Evolutionary conservation across 2,329 filamentous ascomycete genomes (phyloP), one percentile per base, ranked within the genome.

Genomic region (Exophiala aquamarina): DNA sequence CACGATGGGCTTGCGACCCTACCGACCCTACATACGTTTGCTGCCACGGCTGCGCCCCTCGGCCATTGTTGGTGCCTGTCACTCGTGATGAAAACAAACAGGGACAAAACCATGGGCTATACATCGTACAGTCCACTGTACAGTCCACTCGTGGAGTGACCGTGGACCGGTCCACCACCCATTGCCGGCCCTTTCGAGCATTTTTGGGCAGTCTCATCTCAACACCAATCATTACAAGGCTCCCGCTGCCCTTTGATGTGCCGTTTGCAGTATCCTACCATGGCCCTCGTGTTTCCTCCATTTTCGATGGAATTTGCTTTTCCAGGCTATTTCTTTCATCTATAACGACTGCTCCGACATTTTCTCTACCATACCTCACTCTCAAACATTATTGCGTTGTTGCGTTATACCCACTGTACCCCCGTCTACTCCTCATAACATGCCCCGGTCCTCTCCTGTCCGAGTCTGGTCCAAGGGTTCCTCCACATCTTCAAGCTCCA

Each of bases 401-500:
- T 26, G 29, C 33, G 17, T 28, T 20, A 29, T 29, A 15, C 14
- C n/a, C n/a, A n/a, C n/a, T n/a, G 17, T 14, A 13, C 13, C 13
- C 9, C 17, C 7, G 5, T 17, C 15, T 14, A n/a, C n/a, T 44
- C 32, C 28, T 29, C 21, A 43, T 17, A 49, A 26, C 31, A 54
- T 54, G 51, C 18, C 51, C 10, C 51, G 51, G 33, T 33, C n/a
- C 20, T 41, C 35, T 28, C 39, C 26, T 14, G 40, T 19, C 15
- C 41, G 49, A 17, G 32, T 26, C 17, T 51, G 52, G 49, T 44
- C 45, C 21, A 52, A 52, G 35, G 52, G 44, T 15, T 55, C 50
- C n/a, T 40, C 47, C 31, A 41, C 50, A 23, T 56, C 47, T n/a
- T 18, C 42, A 7, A 49, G 50, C 45, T 54, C 53, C 44, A 47